Evolutionary conservation across 2,329 filamentous ascomycete species (phyloP).

Genomic region (Rosellinia necatrix): DNA sequence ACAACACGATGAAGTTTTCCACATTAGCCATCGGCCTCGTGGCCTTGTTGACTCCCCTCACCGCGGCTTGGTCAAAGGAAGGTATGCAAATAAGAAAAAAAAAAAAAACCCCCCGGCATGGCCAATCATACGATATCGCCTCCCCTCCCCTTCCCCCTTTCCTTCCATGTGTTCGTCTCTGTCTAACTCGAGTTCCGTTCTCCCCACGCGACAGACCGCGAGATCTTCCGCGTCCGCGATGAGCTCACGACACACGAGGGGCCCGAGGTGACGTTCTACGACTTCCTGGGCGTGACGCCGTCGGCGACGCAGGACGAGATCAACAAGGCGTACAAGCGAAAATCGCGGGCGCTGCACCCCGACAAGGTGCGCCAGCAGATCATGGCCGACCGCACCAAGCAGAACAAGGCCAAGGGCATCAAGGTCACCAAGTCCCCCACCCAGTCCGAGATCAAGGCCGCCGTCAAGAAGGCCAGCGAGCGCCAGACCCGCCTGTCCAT

Average conservation of each 20-base stretch:
- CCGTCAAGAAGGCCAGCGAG: slow-evolving; percentile 79
- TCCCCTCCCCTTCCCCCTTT: too few species aligned
- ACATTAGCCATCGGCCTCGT: slow-evolving; percentile 71
- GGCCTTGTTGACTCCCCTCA: slow-evolving; percentile 68
- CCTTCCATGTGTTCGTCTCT: neutral
- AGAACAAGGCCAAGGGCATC: slow-evolving; percentile 59
- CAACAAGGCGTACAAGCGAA: slow-evolving; percentile 91
- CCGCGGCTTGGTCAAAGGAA: slow-evolving; percentile 84
- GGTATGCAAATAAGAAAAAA: slow-evolving; percentile 62
- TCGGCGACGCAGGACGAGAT: slow-evolving; percentile 83
- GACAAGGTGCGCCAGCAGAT: slow-evolving; percentile 93
- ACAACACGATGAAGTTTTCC: slow-evolving; percentile 69
- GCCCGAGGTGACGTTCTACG: slow-evolving; percentile 84
- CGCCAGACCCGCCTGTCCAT: slow-evolving; percentile 83
- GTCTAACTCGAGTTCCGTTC: neutral
- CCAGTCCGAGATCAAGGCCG: slow-evolving; percentile 74
- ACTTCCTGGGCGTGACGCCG: slow-evolving; percentile 79
- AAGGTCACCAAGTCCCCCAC: slow-evolving; percentile 73
- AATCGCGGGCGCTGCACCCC: slow-evolving; percentile 80
- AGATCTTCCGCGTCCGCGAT: slow-evolving; percentile 95
- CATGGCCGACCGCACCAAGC: slow-evolving; percentile 68
- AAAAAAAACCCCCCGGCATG: too few species aligned
- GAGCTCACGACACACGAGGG: slow-evolving; percentile 81
- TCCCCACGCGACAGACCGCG: slow-evolving; percentile 80
- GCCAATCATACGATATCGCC: too few species aligned